A percentile compares a stretch with the other conserved stretches of the same genome.
phyloP scores from a whole-genome alignment of 2,329 filamentous ascomycete genomes.

The Furcasterigmium sp. region DNA sequence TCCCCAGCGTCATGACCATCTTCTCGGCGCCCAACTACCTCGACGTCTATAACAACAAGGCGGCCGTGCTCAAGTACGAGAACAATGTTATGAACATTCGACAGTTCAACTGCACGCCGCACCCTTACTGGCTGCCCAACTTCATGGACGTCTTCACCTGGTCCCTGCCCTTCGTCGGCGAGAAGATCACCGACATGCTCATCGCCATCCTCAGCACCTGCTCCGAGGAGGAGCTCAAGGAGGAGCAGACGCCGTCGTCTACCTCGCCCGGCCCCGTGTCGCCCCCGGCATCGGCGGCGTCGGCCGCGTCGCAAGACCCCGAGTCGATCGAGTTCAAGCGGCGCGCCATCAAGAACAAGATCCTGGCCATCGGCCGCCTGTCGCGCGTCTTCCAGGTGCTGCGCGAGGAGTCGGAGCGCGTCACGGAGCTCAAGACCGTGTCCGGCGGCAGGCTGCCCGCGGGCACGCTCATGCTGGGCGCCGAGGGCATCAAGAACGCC shows the following conservation, averaged over 20 bases:
- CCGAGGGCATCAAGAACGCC: conserved; percentile 97
- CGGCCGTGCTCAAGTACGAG: conserved; percentile 96
- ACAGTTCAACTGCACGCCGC: conserved; percentile 98
- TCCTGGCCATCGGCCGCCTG: conserved; percentile 90
- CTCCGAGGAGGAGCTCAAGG: conserved; percentile 96
- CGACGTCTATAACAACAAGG: conserved; percentile 99
- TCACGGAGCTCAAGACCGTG: conserved; percentile 96
- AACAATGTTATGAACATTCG: conserved; percentile 99
- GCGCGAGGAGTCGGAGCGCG: conserved; percentile 92
- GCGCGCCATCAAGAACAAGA: conserved; percentile 99
- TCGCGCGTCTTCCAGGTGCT: conserved; percentile 98
- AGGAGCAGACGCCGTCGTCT: conserved; percentile 73
- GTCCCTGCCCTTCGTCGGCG: conserved; percentile 96
- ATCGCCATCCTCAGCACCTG: conserved; percentile 97
- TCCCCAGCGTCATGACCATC: conserved; percentile 99
- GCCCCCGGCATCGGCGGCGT: conserved; percentile 53
- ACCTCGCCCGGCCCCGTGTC: conserved; percentile 67
- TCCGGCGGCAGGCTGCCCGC: conserved; percentile 88
- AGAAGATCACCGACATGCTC: conserved; percentile 99
- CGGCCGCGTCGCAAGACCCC: conserved; percentile 52
- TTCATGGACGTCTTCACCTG: conserved; percentile 99
- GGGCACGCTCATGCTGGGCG: conserved; percentile 94
- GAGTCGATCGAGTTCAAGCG: conserved; percentile 92
- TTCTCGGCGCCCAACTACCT: conserved; percentile 99
- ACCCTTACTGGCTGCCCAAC: conserved; percentile 98